These are phyloP conservation scores for Vanrija humicola DNA, from an alignment of 1,284 basidiomycete species.

Conservation along the genomic window DNA sequence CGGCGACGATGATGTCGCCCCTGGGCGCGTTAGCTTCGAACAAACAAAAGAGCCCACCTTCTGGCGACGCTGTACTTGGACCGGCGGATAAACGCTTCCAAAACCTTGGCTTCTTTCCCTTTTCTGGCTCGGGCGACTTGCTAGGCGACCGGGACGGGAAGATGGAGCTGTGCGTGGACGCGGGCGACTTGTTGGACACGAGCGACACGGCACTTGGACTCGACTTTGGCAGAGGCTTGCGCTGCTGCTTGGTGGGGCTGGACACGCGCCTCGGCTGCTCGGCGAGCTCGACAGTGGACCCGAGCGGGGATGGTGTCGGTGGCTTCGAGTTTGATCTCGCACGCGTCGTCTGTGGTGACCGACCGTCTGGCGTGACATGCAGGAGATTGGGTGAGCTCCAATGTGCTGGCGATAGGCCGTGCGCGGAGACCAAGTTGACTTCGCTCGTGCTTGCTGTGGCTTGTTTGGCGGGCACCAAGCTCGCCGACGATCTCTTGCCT, in stretches of 20 bases:
- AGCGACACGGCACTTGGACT: not conserved
- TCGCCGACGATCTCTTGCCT: too few species aligned
- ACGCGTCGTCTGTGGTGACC: not conserved
- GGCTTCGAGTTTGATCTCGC: not conserved
- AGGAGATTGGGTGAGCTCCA: slow-evolving; percentile 11
- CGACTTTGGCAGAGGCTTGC: too few species aligned
- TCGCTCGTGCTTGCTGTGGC: too few species aligned
- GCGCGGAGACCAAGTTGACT: not conserved
- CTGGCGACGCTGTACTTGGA: slow-evolving; percentile 2
- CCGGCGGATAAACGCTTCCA: slow-evolving; percentile 36
- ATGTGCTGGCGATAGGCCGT: slow-evolving; percentile 4
- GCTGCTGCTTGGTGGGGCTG: not conserved
- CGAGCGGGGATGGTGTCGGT: too few species aligned
- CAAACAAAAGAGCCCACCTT: not conserved
- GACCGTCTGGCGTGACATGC: not conserved
- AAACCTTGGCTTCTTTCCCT: slow-evolving; percentile 17
- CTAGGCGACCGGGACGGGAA: not conserved
- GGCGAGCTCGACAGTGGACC: too few species aligned
- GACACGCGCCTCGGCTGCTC: not conserved
- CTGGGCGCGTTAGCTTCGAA: too few species aligned
- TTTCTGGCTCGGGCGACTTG: not conserved
- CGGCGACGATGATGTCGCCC: not conserved
- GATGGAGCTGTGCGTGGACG: not conserved
- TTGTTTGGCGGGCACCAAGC: too few species aligned
- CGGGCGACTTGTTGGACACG: not conserved